phyloP scores from a whole-genome alignment of 495 filamentous ascomycete genomes.

The Hypoxylon lienhwacheense region DNA sequence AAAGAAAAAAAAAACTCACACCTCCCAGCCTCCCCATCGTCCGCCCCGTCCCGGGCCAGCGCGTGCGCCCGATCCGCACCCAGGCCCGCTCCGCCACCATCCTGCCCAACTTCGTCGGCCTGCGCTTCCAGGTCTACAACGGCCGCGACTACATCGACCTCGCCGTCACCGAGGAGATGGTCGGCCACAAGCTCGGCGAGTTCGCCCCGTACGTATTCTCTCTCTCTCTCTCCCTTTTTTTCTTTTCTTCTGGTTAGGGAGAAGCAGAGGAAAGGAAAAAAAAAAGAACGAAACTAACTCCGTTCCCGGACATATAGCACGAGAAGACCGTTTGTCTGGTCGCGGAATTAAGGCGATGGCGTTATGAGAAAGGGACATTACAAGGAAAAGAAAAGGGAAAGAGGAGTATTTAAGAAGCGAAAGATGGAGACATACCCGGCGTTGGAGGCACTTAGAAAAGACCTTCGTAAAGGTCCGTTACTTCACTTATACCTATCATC shows the following conservation, averaged over 20 bases:
- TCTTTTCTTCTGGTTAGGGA: too few relatives aligned
- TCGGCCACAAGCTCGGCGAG: conserved; percentile 95
- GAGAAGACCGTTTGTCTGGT: conserved; percentile 76
- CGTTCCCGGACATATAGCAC: conserved; percentile 68
- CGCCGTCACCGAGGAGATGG: conserved; percentile 94
- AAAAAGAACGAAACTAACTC: background rate
- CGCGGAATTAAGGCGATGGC: conserved; percentile 75
- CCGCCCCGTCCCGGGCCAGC: conserved; percentile 62
- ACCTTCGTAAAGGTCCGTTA: background rate
- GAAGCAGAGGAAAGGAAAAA: too few relatives aligned
- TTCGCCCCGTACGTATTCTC: conserved; percentile 75
- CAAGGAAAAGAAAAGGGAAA: conserved; percentile 56
- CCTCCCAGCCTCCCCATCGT: conserved; percentile 61
- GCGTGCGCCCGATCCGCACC: conserved; percentile 75
- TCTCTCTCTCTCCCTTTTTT: background rate
- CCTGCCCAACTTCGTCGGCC: conserved; percentile 91
- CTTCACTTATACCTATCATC: conserved; percentile 2
- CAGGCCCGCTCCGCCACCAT: conserved; percentile 91
- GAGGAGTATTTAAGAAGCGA: too few relatives aligned
- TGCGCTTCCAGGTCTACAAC: conserved; percentile 92
- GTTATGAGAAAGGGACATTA: too few relatives aligned
- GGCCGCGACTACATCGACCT: conserved; percentile 92
- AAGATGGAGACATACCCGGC: conserved; percentile 10
- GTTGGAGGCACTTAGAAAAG: conserved; percentile 7
- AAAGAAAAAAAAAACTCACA: conserved; percentile 8